Evolutionary conservation across 345 rosid species (phyloP).

Genomic region (Psidium guajava): DNA sequence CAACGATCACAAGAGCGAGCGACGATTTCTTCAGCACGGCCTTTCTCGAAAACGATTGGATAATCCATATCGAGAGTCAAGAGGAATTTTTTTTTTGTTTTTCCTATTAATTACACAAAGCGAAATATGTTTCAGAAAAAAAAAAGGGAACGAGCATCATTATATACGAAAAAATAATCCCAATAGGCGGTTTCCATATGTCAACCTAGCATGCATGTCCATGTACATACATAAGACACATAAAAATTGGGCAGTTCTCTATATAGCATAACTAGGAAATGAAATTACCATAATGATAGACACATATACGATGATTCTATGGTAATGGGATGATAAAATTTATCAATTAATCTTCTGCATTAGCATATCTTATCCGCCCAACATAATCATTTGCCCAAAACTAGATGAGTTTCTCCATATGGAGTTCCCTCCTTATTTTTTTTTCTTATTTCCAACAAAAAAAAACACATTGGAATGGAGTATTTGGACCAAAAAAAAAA

Average conservation of each 20-base stretch:
- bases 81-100: not conserved
- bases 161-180: not conserved
- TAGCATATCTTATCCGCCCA: not conserved
- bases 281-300: not conserved
- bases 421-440: not conserved
- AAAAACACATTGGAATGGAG: not conserved
- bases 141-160: not conserved
- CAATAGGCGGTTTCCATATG: not conserved
- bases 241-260: not conserved
- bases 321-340: not conserved
- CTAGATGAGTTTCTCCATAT: not conserved
- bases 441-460: not conserved
- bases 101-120: not conserved
- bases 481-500: not conserved
- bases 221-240: not conserved
- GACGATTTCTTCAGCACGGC: not conserved
- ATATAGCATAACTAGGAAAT: not conserved
- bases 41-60: not conserved
- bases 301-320: not conserved
- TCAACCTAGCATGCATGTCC: not conserved
- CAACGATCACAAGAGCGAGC: not conserved
- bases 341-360: not conserved
- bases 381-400: not conserved
- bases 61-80: not conserved
- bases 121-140: not conserved